Percentiles rank a stretch among this genome's conserved stretches.
Evolutionary conservation across 129 eudicot species (phyloP).

Genomic region (Glebionis coronaria): DNA sequence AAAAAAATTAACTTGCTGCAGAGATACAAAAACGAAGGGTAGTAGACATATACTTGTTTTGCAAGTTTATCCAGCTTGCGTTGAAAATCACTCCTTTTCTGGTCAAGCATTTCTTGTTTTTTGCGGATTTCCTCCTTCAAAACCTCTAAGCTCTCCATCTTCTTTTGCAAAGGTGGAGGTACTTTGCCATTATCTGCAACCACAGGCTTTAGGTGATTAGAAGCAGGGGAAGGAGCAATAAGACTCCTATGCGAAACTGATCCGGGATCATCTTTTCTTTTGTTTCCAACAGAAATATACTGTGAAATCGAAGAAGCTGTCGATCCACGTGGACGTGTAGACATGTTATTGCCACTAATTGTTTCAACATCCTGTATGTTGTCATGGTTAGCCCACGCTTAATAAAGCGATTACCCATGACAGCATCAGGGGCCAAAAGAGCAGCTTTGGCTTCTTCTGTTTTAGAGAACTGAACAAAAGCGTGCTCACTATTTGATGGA

Average conservation of each 20-base stretch:
- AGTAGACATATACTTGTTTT: slow-evolving; percentile 54
- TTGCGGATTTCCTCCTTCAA: slow-evolving; percentile 89
- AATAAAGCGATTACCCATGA: slow-evolving; percentile 86
- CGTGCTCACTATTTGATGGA: slow-evolving; percentile 65
- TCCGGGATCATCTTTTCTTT: slow-evolving; percentile 46
- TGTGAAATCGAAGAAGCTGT: slow-evolving; percentile 23
- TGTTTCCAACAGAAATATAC: slow-evolving; percentile 30
- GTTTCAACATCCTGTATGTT: slow-evolving; percentile 46
- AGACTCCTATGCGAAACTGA: slow-evolving; percentile 28
- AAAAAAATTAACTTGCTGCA: no score
- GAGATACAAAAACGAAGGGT: no score
- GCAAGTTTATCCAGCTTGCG: slow-evolving; percentile 66
- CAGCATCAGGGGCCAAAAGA: slow-evolving; percentile 79
- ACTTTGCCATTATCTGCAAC: slow-evolving; percentile 39
- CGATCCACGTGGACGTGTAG: slow-evolving; percentile 24
- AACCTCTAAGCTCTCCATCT: slow-evolving; percentile 76
- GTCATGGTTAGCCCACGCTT: slow-evolving; percentile 90
- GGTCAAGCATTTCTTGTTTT: slow-evolving; percentile 94
- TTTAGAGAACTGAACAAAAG: slow-evolving; percentile 87
- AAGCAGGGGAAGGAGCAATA: slow-evolving; percentile 33
- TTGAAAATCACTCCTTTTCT: slow-evolving; percentile 71
- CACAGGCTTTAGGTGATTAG: slow-evolving; percentile 51
- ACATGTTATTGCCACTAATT: slow-evolving; percentile 32
- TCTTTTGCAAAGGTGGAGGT: slow-evolving; percentile 54
- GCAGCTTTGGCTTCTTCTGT: slow-evolving; percentile 95